Conservation (phyloP, 2,329 filamentous ascomycete genomes). For the Sporothrix phasma region DNA sequence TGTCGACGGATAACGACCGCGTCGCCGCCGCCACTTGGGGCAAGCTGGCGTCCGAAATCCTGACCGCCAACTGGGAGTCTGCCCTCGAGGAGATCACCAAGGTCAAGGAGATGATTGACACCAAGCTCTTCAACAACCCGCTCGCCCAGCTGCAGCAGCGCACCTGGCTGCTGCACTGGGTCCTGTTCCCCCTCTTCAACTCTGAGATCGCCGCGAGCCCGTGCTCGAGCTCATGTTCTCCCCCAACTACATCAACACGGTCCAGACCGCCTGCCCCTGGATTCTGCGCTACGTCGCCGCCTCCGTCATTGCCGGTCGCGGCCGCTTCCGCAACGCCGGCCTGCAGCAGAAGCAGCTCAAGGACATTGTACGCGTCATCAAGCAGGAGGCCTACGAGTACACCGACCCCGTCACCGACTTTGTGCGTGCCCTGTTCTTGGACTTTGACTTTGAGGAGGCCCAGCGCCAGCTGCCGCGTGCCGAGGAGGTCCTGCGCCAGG, state of each 20-base stretch:
- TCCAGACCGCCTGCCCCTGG: conserved; percentile 97
- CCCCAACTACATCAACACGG: conserved; percentile 96
- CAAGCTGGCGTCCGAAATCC: conserved; percentile 91
- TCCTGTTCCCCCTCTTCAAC: conserved; percentile 98
- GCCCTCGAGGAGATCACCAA: conserved; percentile 86
- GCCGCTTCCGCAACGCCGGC: conserved; percentile 67
- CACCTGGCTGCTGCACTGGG: conserved; percentile 97
- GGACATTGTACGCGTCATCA: conserved; percentile 88
- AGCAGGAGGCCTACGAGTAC: conserved; percentile 98
- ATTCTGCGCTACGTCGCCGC: conserved; percentile 87
- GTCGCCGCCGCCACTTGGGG: conserved; percentile 94
- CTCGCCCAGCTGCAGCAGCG: conserved; percentile 92
- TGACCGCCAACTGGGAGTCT: conserved; percentile 89
- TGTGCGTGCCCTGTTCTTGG: conserved; percentile 87
- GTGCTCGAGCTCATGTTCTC: conserved; percentile 97
- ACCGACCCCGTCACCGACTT: conserved; percentile 92
- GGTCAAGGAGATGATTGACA: conserved; percentile 86
- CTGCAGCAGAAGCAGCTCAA: conserved; percentile 97
- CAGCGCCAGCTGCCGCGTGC: conserved; percentile 78
- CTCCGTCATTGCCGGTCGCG: conserved; percentile 88
- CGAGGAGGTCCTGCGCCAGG: conserved; percentile 80
- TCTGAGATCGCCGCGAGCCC: conserved; percentile 82
- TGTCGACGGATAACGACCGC: conserved; percentile 98
- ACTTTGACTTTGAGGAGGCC: conserved; percentile 95
- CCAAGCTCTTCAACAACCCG: conserved; percentile 90